These are phyloP conservation scores for Penicillium brevicompactum DNA, from an alignment of 2,329 filamentous ascomycete genomes.

Conservation along the genomic window DNA sequence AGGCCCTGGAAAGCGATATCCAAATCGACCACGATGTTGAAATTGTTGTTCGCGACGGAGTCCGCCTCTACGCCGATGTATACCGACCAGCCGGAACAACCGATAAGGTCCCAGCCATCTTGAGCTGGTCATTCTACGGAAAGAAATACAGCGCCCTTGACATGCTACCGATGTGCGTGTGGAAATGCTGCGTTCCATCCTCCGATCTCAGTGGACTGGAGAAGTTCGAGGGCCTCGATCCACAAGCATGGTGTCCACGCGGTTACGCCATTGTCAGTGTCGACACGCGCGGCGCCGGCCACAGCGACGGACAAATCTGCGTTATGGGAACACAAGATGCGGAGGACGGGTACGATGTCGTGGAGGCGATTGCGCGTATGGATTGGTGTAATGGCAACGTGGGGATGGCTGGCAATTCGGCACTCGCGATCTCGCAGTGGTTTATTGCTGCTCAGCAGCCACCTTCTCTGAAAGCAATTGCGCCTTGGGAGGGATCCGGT, in stretches of 20 bases:
- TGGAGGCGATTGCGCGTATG: slow-evolving; percentile 45
- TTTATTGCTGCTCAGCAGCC: slow-evolving; percentile 46
- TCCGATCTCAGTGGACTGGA: slow-evolving; percentile 31
- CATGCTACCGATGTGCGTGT: slow-evolving; percentile 42
- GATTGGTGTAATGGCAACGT: slow-evolving; percentile 50
- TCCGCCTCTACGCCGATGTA: slow-evolving; percentile 46
- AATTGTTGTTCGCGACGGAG: slow-evolving; percentile 47
- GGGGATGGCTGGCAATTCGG: slow-evolving; percentile 50
- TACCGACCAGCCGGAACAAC: slow-evolving; percentile 42
- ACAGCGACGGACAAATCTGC: slow-evolving; percentile 37
- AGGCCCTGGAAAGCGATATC: slow-evolving; percentile 41
- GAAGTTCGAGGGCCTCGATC: slow-evolving; percentile 49
- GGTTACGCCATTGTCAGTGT: slow-evolving; percentile 40
- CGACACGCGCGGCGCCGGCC: slow-evolving; percentile 35
- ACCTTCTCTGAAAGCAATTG: slow-evolving; percentile 47
- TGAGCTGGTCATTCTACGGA: slow-evolving; percentile 50
- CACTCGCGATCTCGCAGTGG: slow-evolving; percentile 47
- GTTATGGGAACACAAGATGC: slow-evolving; percentile 48
- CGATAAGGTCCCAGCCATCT: slow-evolving; percentile 45
- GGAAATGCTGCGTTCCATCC: slow-evolving; percentile 40
- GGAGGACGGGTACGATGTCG: slow-evolving; percentile 50
- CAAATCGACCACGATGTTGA: slow-evolving; percentile 49
- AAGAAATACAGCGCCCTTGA: slow-evolving; percentile 47
- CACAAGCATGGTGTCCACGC: slow-evolving; percentile 32
- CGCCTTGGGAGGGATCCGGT: slow-evolving; percentile 50